Evolutionary conservation across 352 stramenopile species (phyloP).

Genomic region (Phytophthora meadii): DNA sequence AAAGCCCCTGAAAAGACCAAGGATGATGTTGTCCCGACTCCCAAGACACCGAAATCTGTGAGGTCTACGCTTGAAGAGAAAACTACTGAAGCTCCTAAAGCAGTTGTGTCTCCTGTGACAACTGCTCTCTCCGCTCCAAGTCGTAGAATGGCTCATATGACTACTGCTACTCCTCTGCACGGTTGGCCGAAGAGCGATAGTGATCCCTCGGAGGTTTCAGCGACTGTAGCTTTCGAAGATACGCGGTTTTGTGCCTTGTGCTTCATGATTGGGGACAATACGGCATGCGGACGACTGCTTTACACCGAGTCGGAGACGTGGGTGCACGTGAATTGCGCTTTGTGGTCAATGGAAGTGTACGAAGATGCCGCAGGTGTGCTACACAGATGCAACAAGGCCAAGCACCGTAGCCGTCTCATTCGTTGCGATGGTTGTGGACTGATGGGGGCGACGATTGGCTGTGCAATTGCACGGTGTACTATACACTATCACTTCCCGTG

Average conservation of each 20-base stretch:
- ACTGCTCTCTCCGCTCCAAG: neutral
- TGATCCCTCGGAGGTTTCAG: neutral
- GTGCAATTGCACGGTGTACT: conserved; percentile 83
- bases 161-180: conserved; percentile 44
- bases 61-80: conserved; percentile 3
- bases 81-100: neutral
- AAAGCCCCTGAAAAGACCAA: conserved; percentile 4
- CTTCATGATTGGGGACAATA: conserved; percentile 81
- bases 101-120: neutral
- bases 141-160: conserved; percentile 39
- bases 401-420: conserved; percentile 86
- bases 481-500: conserved; percentile 95
- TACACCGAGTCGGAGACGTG: conserved; percentile 87
- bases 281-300: conserved; percentile 77
- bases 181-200: conserved; percentile 40
- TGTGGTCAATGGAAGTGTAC: conserved; percentile 94
- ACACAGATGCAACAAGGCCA: conserved; percentile 89
- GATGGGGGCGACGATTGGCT: conserved; percentile 93
- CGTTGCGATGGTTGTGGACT: conserved; percentile 92
- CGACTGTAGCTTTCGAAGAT: conserved; percentile 49
- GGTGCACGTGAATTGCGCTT: conserved; percentile 93
- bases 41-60: neutral
- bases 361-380: conserved; percentile 78
- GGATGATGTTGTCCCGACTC: neutral
- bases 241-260: conserved; percentile 82